Evolutionary conservation across 176 grass and related monocot species (phyloP).

Genomic region (Avena atlantica): DNA sequence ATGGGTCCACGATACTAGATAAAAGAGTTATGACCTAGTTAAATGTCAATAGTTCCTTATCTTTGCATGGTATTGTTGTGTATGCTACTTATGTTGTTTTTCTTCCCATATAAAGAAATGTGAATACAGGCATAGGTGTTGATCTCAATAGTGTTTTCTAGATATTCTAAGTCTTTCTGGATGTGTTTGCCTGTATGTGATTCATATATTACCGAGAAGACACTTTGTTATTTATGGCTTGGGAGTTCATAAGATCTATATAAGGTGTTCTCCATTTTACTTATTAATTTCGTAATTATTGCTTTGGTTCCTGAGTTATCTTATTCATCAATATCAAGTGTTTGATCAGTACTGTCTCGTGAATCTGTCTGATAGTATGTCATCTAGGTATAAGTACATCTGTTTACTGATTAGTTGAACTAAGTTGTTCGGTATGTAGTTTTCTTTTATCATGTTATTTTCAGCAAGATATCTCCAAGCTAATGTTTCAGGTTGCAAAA

Average conservation of each 20-base stretch:
- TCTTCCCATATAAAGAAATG: slow-evolving; percentile 60
- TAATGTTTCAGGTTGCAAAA: slow-evolving; percentile 19
- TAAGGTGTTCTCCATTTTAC: slow-evolving; percentile 32
- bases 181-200: slow-evolving; percentile 38
- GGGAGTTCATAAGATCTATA: slow-evolving; percentile 49
- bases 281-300: neutral
- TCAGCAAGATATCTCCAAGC: slow-evolving; percentile 13
- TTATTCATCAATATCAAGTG: neutral
- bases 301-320: neutral
- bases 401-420: neutral
- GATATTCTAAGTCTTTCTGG: neutral
- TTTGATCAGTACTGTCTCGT: neutral
- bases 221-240: slow-evolving; percentile 44
- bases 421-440: neutral
- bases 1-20: slow-evolving; percentile 79
- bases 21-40: slow-evolving; percentile 38
- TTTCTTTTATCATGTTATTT: neutral
- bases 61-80: slow-evolving; percentile 41
- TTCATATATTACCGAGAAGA: slow-evolving; percentile 56
- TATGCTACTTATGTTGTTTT: slow-evolving; percentile 51
- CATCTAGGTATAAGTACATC: neutral
- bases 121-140: slow-evolving; percentile 66
- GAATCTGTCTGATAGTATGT: slow-evolving; percentile 11
- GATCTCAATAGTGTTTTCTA: slow-evolving; percentile 40
- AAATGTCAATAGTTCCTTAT: slow-evolving; percentile 38